Conservation (phyloP, 2,329 filamentous ascomycete species). For the Neodidymelliopsis sp. region DNA sequence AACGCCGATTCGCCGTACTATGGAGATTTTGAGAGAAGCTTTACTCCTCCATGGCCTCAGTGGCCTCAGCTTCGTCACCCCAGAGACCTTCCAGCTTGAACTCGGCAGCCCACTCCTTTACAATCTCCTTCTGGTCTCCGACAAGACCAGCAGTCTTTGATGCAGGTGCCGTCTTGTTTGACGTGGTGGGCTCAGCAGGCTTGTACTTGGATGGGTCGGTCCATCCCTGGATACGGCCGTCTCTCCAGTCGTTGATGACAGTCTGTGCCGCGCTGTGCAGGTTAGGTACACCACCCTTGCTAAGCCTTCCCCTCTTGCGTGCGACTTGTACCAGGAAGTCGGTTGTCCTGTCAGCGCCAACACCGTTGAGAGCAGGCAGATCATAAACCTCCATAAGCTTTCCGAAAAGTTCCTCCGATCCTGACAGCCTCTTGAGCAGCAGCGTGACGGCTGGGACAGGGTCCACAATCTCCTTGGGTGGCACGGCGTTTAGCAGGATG, state of each 20-base stretch:
- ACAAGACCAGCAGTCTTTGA: conserved; percentile 37
- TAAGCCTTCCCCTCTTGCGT: conserved; percentile 86
- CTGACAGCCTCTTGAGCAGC: conserved; percentile 80
- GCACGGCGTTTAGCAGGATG: conserved; percentile 87
- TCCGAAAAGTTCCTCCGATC: conserved; percentile 74
- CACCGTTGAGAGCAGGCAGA: conserved; percentile 75
- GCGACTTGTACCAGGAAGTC: conserved; percentile 96
- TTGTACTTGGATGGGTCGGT: conserved; percentile 75
- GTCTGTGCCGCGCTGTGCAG: conserved; percentile 86
- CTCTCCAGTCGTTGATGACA: conserved; percentile 95
- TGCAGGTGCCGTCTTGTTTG: conserved; percentile 48
- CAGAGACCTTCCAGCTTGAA: conserved; percentile 95
- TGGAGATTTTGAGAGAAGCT: not conserved
- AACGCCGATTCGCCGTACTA: conserved; percentile 22
- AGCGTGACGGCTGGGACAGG: conserved; percentile 86
- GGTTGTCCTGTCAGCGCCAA: conserved; percentile 77
- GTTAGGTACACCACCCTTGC: conserved; percentile 90
- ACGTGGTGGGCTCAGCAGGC: conserved; percentile 56
- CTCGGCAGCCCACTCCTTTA: conserved; percentile 91
- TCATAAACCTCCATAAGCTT: conserved; percentile 86
- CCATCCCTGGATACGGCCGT: conserved; percentile 94
- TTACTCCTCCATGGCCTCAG: conserved; percentile 47
- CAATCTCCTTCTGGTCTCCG: conserved; percentile 80
- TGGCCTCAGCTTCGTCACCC: conserved; percentile 66
- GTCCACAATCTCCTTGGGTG: conserved; percentile 92